Percentiles rank a stretch among this genome's conserved stretches.
These are phyloP conservation scores for Pseudogymnoascus verrucosus DNA, from an alignment of 2,329 filamentous ascomycete genomes.

Conservation along the genomic window DNA sequence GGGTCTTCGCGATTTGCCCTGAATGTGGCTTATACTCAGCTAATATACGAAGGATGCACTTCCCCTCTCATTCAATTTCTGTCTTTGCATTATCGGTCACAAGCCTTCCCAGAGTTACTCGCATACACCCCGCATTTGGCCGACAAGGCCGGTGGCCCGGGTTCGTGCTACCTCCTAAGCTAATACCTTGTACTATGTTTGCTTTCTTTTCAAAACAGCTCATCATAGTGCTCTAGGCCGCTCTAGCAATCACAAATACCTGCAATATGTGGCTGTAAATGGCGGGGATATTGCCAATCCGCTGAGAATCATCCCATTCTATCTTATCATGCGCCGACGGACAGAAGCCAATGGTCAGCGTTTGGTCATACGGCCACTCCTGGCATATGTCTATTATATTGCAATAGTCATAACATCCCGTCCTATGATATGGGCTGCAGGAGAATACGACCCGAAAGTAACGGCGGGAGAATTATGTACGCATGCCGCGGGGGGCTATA, in stretches of 20 bases:
- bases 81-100: neutral
- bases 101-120: neutral
- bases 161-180: neutral
- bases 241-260: neutral
- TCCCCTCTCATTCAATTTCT: constrained; percentile 1
- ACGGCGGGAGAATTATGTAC: neutral
- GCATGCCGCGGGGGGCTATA: neutral
- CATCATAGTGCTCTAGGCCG: neutral
- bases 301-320: neutral
- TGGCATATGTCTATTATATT: neutral
- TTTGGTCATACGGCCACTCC: neutral
- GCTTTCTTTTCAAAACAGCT: neutral
- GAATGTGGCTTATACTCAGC: neutral
- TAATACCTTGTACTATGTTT: neutral
- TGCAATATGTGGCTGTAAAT: neutral
- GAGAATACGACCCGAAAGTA: neutral
- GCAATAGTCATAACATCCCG: neutral
- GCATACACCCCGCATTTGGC: neutral
- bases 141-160: neutral
- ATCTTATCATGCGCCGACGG: too few species aligned
- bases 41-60: neutral
- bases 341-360: neutral
- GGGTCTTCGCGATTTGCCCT: neutral
- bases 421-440: neutral
- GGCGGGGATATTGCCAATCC: neutral